These are phyloP conservation scores for Mrakia gelida DNA, from an alignment of 768 basidiomycete species.

Conservation along the genomic window DNA sequence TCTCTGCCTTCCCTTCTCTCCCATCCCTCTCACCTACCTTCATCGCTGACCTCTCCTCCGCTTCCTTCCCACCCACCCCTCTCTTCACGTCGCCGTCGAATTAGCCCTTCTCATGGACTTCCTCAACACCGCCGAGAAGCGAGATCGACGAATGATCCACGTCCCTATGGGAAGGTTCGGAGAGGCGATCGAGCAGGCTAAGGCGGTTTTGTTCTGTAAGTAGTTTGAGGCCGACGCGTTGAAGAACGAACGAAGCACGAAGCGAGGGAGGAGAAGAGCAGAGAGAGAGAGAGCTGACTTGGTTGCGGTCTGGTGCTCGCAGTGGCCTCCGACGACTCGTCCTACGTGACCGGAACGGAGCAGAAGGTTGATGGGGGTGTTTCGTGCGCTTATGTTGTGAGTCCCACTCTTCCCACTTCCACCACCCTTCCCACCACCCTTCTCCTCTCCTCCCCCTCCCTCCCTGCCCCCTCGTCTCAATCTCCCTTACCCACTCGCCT, in stretches of 20 bases:
- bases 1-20: not conserved
- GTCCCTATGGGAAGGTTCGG: conserved; percentile 97
- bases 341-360: conserved; percentile 92
- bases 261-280: no score
- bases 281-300: no score
- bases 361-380: conserved; percentile 96
- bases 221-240: conserved; percentile 40
- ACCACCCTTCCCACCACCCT: not conserved
- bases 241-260: no score
- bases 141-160: conserved; percentile 69
- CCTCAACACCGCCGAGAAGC: conserved; percentile 92
- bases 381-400: conserved; percentile 75
- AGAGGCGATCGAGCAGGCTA: conserved; percentile 91
- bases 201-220: conserved; percentile 86
- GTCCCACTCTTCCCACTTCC: conserved; percentile 30
- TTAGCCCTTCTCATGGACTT: conserved; percentile 95
- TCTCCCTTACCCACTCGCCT: no score
- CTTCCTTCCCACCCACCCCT: not conserved
- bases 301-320: not conserved
- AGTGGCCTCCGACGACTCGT: conserved; percentile 93
- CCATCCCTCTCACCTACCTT: not conserved
- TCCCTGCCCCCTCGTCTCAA: not conserved
- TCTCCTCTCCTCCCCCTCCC: not conserved
- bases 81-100: not conserved
- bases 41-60: not conserved